Evolutionary conservation across 2,329 filamentous ascomycete genomes (phyloP).

Genomic region (Pseudogymnoascus sp.): DNA sequence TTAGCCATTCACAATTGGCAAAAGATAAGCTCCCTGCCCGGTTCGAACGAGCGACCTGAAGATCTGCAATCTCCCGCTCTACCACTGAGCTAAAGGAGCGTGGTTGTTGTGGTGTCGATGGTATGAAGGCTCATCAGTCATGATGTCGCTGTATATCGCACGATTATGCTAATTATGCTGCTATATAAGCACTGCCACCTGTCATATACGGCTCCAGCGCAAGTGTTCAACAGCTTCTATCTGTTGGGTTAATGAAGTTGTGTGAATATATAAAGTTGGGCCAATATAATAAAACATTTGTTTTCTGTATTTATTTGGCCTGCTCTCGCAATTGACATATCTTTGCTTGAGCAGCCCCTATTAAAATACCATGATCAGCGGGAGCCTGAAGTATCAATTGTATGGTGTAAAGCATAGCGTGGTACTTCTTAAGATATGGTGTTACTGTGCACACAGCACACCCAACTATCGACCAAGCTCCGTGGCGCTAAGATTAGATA

Average conservation of each 20-base stretch:
- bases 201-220: neutral
- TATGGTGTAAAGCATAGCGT: neutral
- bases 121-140: neutral
- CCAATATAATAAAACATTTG: neutral
- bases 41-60: slow-evolving; percentile 12
- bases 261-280: neutral
- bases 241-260: neutral
- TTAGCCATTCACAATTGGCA: slow-evolving; percentile 1
- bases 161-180: neutral
- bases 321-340: neutral
- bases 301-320: neutral
- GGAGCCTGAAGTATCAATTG: neutral
- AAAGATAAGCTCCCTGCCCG: slow-evolving; percentile 10
- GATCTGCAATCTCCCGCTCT: slow-evolving; percentile 13
- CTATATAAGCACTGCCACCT: neutral
- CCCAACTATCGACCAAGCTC: neutral
- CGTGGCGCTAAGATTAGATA: slow-evolving; percentile 4
- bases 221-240: neutral
- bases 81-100: slow-evolving; percentile 13
- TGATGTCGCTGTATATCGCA: neutral
- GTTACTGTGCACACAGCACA: neutral
- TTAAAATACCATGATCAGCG: neutral
- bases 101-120: neutral
- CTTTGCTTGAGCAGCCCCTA: neutral
- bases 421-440: neutral